These are phyloP conservation scores for Canariomyces notabilis DNA, from an alignment of 2,329 filamentous ascomycete genomes.

Conservation along the genomic window DNA sequence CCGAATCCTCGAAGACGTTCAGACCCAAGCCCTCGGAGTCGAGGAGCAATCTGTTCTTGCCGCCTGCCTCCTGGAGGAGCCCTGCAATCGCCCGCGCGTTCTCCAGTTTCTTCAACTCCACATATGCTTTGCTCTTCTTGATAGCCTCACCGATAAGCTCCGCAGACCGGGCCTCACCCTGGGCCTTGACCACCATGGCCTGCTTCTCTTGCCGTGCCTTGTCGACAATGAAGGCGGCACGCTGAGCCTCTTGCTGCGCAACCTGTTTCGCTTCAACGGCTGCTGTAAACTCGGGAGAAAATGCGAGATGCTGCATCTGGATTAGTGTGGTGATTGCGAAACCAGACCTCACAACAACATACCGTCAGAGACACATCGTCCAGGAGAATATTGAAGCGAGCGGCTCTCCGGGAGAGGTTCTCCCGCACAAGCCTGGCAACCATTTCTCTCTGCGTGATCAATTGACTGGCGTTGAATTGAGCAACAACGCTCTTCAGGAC, in stretches of 20 bases:
- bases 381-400: slow-evolving; percentile 93
- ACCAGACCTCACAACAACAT: slow-evolving; percentile 32
- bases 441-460: slow-evolving; percentile 98
- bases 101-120: slow-evolving; percentile 97
- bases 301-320: slow-evolving; percentile 56
- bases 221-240: slow-evolving; percentile 96
- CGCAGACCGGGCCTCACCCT: slow-evolving; percentile 97
- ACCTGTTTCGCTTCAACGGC: slow-evolving; percentile 71
- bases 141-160: slow-evolving; percentile 98
- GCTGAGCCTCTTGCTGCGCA: slow-evolving; percentile 87
- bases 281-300: slow-evolving; percentile 69
- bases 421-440: slow-evolving; percentile 88
- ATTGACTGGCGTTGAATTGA: slow-evolving; percentile 96
- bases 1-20: slow-evolving; percentile 64
- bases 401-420: slow-evolving; percentile 83
- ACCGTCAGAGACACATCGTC: slow-evolving; percentile 97
- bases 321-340: slow-evolving; percentile 25
- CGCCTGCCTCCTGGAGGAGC: slow-evolving; percentile 77
- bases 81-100: slow-evolving; percentile 87
- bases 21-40: slow-evolving; percentile 87
- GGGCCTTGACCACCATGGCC: slow-evolving; percentile 94
- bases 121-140: slow-evolving; percentile 97
- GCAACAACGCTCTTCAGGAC: slow-evolving; percentile 98
- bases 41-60: slow-evolving; percentile 89
- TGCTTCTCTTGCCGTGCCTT: slow-evolving; percentile 99